Percentiles rank a stretch among this genome's conserved stretches.
Evolutionary conservation across 1,284 basidiomycete species (phyloP).

Genomic region (Coniophora puteana): DNA sequence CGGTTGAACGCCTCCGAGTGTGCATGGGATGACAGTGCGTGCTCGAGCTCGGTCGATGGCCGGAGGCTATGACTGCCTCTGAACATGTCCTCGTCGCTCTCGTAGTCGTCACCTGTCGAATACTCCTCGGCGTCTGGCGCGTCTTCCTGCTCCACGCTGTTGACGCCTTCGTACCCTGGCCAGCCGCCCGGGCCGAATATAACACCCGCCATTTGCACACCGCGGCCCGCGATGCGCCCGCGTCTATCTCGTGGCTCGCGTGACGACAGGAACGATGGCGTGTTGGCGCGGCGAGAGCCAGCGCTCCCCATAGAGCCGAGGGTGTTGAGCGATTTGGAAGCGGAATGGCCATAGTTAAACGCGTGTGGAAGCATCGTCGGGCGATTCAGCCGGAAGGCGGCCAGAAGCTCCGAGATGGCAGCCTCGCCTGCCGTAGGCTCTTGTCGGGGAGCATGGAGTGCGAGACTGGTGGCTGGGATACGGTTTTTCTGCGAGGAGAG

Average conservation of each 20-base stretch:
- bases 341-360: slow-evolving; percentile 35
- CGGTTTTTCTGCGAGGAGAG: slow-evolving; percentile 49
- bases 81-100: no score
- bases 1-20: no score
- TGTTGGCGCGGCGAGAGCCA: slow-evolving; percentile 32
- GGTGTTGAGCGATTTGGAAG: slow-evolving; percentile 16
- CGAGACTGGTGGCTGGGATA: slow-evolving; percentile 23
- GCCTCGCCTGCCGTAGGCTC: slow-evolving; percentile 58
- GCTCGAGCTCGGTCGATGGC: no score
- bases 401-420: slow-evolving; percentile 62
- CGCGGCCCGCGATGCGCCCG: slow-evolving; percentile 65
- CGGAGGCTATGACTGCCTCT: no score
- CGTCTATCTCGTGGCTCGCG: slow-evolving; percentile 71
- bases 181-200: slow-evolving; percentile 20
- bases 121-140: slow-evolving; percentile 3
- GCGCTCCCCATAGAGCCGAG: slow-evolving; percentile 25
- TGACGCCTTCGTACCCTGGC: slow-evolving; percentile 3
- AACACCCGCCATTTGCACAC: slow-evolving; percentile 19
- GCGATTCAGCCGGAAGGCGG: slow-evolving; percentile 35
- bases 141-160: slow-evolving; percentile 5
- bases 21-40: no score
- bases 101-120: slow-evolving; percentile 12
- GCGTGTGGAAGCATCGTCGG: slow-evolving; percentile 44
- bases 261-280: slow-evolving; percentile 68
- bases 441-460: slow-evolving; percentile 16